Conservation (phyloP, 306 rosid genomes). For the Cucurbita pepo region DNA sequence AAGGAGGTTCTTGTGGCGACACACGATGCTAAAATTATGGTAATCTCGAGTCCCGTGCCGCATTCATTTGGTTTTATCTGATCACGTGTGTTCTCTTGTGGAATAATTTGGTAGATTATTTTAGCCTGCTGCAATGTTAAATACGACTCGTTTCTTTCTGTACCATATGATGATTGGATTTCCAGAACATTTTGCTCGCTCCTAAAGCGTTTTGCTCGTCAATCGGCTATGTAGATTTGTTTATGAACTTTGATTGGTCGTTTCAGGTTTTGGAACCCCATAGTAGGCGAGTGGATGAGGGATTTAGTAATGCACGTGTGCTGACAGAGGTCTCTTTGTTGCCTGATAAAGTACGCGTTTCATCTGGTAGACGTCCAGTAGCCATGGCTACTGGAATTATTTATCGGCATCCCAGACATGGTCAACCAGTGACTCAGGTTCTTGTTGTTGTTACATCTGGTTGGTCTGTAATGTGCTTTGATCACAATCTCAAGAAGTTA, state of each 20-base stretch:
- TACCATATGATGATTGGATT: not conserved
- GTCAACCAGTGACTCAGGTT: constrained; percentile 62
- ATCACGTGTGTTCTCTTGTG: not conserved
- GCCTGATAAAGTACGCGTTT: constrained; percentile 81
- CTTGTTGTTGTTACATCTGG: constrained; percentile 90
- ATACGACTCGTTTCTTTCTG: not conserved
- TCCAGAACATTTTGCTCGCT: not conserved
- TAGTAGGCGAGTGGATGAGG: constrained; percentile 75
- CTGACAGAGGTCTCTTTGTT: constrained; percentile 59
- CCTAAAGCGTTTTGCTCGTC: not conserved
- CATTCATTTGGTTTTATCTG: not conserved
- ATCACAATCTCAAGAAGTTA: constrained; percentile 74
- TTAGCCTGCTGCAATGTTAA: not conserved
- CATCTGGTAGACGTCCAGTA: constrained; percentile 82
- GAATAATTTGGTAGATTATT: not conserved
- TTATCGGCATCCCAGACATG: constrained; percentile 44
- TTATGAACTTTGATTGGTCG: not conserved
- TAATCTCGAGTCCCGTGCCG: constrained; percentile 4
- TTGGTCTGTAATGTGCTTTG: constrained; percentile 96
- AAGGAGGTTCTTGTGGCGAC: constrained; percentile 84
- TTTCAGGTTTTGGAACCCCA: constrained; percentile 84
- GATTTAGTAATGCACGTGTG: constrained; percentile 76
- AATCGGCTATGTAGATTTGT: not conserved
- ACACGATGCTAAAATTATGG: constrained; percentile 95
- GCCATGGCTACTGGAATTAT: constrained; percentile 90